phyloP scores from a whole-genome alignment of 1,284 basidiomycete species.

The Marasmius sp. region DNA sequence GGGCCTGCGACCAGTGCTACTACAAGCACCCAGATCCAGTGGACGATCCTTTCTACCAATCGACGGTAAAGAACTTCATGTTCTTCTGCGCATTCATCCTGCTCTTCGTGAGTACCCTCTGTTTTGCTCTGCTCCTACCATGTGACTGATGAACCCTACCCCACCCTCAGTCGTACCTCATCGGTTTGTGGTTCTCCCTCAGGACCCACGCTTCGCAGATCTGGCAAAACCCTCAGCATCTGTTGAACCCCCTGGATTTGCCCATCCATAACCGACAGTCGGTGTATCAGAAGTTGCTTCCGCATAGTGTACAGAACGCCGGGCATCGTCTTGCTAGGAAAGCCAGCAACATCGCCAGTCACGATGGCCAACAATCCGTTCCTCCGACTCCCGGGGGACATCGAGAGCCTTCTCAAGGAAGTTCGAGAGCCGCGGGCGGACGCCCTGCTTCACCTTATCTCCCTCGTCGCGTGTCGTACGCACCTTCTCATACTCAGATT shows the following conservation, averaged over 20 bases:
- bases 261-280: conserved; percentile 64
- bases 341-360: conserved; percentile 39
- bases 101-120: conserved; percentile 69
- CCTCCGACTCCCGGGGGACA: conserved; percentile 38
- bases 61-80: conserved; percentile 91
- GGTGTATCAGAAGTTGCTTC: conserved; percentile 68
- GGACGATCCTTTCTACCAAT: conserved; percentile 95
- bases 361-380: conserved; percentile 31
- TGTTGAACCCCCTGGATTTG: conserved; percentile 71
- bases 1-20: conserved; percentile 91
- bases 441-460: conserved; percentile 37
- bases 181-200: conserved; percentile 98
- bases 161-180: conserved; percentile 80
- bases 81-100: conserved; percentile 92
- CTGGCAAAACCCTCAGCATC: conserved; percentile 95
- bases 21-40: conserved; percentile 95
- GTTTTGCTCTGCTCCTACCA: neutral
- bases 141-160: neutral
- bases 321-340: conserved; percentile 37
- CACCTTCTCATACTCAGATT: conserved; percentile 39
- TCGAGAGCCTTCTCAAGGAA: conserved; percentile 28
- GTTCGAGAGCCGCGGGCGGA: conserved; percentile 11
- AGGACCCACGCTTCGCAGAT: conserved; percentile 98
- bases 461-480: conserved; percentile 58
- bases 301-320: conserved; percentile 16